Base-by-base conservation (phyloP, 371 early-diverging fungal species). In the Fennellomyces sp. region DNA sequence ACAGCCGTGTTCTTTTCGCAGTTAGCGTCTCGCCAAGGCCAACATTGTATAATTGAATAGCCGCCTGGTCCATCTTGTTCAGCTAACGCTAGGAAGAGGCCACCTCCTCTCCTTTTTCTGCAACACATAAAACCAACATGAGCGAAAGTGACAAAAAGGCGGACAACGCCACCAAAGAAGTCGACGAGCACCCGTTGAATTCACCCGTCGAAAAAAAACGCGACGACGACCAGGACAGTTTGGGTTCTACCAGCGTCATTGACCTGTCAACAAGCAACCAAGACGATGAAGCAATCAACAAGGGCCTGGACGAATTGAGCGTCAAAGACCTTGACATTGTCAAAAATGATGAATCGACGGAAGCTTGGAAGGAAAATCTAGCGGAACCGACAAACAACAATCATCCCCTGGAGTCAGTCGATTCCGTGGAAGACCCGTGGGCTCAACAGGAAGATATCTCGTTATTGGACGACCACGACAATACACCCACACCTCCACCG, bases 381-480 rank as follows among this genome's bases (percentile, higher is more conserved):
- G n/a, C n/a, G n/a, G 35, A 33, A 33, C 17, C 45, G 3, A 21
- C 45, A 42, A 42, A 42, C 15, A 39, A 39, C n/a, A 39, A 39
- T 42, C 45, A 42, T 42, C 45, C 45, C 45, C n/a, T 42, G n/a
- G 45, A 42, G n/a, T 42, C 45, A 2, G 45, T 42, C 11, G 45
- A 42, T 42, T 7, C n/a, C 23, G 45, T 13, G 25, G 45, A 23
- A 19, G 45, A 42, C 21, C 45, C 45, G 6, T 42, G 45, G 45
- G 45, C 45, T 21, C 45, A 42, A 42, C 45, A 42, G 35, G 35
- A 33, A 23, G 45, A 42, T 42, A 42, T 42, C 25, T 42, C 45
- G 2, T 42, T 42, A 11, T 42, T 42, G 11, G 45, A 31, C 25
- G 25, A 42, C 11, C 23, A 42, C 4, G 45, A 42, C 17, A 42